A percentile compares a stretch with the other conserved stretches of the same genome.
These are phyloP conservation scores for Colletotrichum musae DNA, from an alignment of 2,329 filamentous ascomycete genomes.

Conservation along the genomic window DNA sequence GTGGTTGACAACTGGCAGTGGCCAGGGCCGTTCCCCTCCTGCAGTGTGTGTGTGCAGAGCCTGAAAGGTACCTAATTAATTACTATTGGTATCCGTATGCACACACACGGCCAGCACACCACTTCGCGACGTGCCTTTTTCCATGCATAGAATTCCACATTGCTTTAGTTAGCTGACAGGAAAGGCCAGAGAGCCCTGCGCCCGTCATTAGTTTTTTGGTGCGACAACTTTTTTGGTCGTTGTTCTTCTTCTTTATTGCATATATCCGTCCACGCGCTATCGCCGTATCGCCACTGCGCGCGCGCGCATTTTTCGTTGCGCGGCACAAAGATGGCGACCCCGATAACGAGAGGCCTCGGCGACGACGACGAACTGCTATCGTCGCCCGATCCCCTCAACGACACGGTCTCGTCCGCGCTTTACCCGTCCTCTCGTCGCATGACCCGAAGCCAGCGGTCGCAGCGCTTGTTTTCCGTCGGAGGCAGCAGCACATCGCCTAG, in stretches of 20 bases:
- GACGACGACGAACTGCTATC: slow-evolving; percentile 63
- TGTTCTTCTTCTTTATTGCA: slow-evolving; percentile 15
- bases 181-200: slow-evolving; percentile 28
- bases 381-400: slow-evolving; percentile 67
- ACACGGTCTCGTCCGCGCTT: slow-evolving; percentile 51
- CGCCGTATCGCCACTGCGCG: slow-evolving; percentile 22
- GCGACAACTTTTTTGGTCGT: neutral
- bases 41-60: neutral
- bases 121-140: slow-evolving; percentile 33
- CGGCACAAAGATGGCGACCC: slow-evolving; percentile 52
- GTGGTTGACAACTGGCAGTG: slow-evolving; percentile 29
- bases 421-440: slow-evolving; percentile 52
- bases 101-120: slow-evolving; percentile 27
- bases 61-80: neutral
- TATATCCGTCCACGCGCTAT: slow-evolving; percentile 10
- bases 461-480: slow-evolving; percentile 54
- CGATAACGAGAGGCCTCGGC: slow-evolving; percentile 45
- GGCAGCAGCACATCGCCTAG: slow-evolving; percentile 59
- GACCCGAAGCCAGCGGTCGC: slow-evolving; percentile 60
- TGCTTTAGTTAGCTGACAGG: slow-evolving; percentile 13
- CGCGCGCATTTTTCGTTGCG: slow-evolving; percentile 8
- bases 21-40: slow-evolving; percentile 13
- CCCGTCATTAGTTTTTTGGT: slow-evolving; percentile 9
- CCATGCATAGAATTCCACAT: slow-evolving; percentile 32
- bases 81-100: neutral